Conservation (phyloP, 2,329 filamentous ascomycete species). For the Septoria linicola region DNA sequence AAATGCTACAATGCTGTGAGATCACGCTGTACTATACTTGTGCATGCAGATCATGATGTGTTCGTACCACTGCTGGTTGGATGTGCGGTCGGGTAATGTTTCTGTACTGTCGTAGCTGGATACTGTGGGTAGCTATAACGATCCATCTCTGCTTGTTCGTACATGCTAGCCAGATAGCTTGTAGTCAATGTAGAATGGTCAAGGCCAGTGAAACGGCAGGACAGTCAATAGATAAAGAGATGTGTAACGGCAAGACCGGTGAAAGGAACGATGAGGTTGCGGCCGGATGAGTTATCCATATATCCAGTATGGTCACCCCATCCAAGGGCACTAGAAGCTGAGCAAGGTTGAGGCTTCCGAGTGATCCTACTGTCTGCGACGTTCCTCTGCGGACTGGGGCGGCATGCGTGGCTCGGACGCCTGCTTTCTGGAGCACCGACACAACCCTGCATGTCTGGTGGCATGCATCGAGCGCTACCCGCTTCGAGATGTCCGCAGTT, state of each 20-base stretch:
- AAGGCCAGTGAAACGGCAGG: neutral
- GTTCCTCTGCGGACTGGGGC: constrained; percentile 13
- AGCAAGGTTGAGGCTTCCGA: constrained; percentile 16
- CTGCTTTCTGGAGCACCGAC: constrained; percentile 10
- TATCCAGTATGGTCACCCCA: constrained; percentile 22
- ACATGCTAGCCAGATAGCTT: constrained; percentile 22
- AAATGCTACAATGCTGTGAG: constrained; percentile 54
- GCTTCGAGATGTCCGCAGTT: neutral
- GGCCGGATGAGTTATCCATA: constrained; percentile 25
- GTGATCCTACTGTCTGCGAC: constrained; percentile 16
- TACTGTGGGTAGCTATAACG: constrained; percentile 46
- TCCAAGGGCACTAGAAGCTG: constrained; percentile 19
- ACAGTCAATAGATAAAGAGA: constrained; percentile 11
- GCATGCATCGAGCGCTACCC: constrained; percentile 3
- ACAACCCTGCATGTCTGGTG: constrained; percentile 8
- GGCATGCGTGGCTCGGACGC: constrained; percentile 16
- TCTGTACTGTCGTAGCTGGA: constrained; percentile 48
- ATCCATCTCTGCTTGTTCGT: constrained; percentile 42
- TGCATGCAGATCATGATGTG: neutral
- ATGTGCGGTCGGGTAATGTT: constrained; percentile 66
- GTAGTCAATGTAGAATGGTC: neutral
- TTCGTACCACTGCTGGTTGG: constrained; percentile 72
- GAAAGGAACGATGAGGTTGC: constrained; percentile 16
- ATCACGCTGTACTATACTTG: neutral
- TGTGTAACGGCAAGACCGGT: constrained; percentile 17